Conservation (phyloP, 2,329 filamentous ascomycete species). For the Rutstroemia sp. region DNA sequence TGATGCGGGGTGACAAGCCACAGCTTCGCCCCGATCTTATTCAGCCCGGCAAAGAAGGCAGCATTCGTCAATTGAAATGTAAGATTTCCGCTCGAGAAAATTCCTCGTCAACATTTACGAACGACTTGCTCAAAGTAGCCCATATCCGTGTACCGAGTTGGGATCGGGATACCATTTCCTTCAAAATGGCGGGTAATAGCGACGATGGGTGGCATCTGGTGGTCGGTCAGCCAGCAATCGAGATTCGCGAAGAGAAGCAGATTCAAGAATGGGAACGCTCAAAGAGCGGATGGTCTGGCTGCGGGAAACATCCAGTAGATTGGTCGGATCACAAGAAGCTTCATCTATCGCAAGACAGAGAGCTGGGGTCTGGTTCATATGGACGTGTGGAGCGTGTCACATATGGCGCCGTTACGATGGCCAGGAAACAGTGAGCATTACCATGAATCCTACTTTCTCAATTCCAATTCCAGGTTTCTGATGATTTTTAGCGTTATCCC, state of each 20-base stretch:
- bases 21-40: no score
- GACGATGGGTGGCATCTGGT: conserved; percentile 20
- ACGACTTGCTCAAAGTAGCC: no score
- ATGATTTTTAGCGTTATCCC: conserved; percentile 12
- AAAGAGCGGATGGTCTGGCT: conserved; percentile 20
- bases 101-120: no score
- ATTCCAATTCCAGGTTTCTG: not conserved
- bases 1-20: no score
- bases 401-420: conserved; percentile 34
- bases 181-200: not conserved
- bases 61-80: no score
- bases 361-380: conserved; percentile 37
- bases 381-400: conserved; percentile 39
- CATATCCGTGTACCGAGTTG: no score
- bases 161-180: no score
- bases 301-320: conserved; percentile 19
- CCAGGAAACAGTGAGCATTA: conserved; percentile 34
- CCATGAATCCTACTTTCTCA: not conserved
- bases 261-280: conserved; percentile 20
- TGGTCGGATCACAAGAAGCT: conserved; percentile 15
- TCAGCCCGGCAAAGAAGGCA: no score
- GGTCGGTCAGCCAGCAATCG: conserved; percentile 16
- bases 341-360: conserved; percentile 18
- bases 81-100: no score
- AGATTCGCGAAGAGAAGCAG: conserved; percentile 18